phyloP scores from a whole-genome alignment of 106 monocot genomes.

The Dendrobium huoshanense region DNA sequence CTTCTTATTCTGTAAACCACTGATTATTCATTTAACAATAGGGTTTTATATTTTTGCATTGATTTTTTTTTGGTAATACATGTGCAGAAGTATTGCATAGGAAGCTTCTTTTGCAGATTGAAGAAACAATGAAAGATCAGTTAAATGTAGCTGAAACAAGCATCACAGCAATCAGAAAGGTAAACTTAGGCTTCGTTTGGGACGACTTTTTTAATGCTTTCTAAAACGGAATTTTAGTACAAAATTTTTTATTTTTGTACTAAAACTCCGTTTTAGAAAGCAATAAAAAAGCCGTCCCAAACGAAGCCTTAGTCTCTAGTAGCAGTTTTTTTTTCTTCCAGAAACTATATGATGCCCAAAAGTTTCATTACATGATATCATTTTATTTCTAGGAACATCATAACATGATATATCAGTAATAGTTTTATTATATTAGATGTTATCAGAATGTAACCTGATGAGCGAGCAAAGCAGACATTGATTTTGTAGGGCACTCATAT shows the following conservation, averaged over 20 bases:
- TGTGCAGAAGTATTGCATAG: constrained; percentile 61
- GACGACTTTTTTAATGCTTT: too few relatives aligned
- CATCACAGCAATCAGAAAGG: constrained; percentile 55
- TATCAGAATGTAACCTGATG: too few relatives aligned
- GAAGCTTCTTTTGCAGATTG: constrained; percentile 61
- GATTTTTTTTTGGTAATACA: not conserved
- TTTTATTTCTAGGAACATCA: too few relatives aligned
- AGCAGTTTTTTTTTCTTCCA: not conserved
- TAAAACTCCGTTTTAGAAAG: too few relatives aligned
- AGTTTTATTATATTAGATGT: not conserved
- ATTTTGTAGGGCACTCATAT: not conserved
- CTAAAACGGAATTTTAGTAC: too few relatives aligned
- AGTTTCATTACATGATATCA: not conserved
- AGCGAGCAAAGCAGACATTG: not conserved
- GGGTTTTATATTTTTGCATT: not conserved
- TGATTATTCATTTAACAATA: not conserved
- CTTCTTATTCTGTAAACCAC: not conserved
- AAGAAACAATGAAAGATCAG: constrained; percentile 50
- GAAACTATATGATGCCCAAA: not conserved
- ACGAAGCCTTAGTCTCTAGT: not conserved
- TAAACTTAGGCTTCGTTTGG: too few relatives aligned
- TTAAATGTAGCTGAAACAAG: constrained; percentile 56
- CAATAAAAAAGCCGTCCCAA: too few relatives aligned
- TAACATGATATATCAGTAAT: not conserved
- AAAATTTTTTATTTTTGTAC: too few relatives aligned